Base-by-base conservation (phyloP, 176 grass and related monocot genomes). In the Tillandsia leiboldiana region DNA sequence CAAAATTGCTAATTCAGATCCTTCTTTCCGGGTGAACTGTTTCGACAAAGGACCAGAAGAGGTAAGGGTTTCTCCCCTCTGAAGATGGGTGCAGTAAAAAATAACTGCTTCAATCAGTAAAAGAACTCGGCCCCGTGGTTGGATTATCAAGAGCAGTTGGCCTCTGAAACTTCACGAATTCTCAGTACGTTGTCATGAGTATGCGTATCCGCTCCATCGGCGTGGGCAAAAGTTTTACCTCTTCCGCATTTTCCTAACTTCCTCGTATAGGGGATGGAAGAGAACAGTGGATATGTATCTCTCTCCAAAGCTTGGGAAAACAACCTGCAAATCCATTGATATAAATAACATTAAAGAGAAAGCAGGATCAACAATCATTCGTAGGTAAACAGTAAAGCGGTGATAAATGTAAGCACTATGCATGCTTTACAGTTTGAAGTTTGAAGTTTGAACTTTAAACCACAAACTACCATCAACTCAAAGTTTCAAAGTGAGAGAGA, bases 221-320 rank as follows among this genome's bases (percentile, higher is more conserved):
- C 18, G 47, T 17, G 10, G 24, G 11, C 0, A 2, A 14, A 51
- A 17, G 50, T 42, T 26, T 67, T 88, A 91, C 82, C 61, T 73
- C 78, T 81, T 89, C 51, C 73, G 70, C 84, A 84, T 91, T 73
- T 76, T 81, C 69, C 68, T 75, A 72, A 92, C 92, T n/a, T 90
- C 87, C 71, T 92, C 89, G 51, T 96, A 86, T 65, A 96, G 73
- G 6, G 88, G 78, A 27, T 76, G 88, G 77, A 92, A 96, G 53
- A 96, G 75, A 48, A 84, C 75, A 50, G 78, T 96, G 11, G 83
- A 86, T 50, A 96, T 75, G 67, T 96, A 89, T 76, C 92, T 92
- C 72, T 96, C 92, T 66, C 92, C 92, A 72, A 89, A 92, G 78
- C 92, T 96, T 20, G 92, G 92, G 58, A 96, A 96, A 72, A 96